Conservation (phyloP, 1,284 basidiomycete species). For the Puccinia horiana region DNA sequence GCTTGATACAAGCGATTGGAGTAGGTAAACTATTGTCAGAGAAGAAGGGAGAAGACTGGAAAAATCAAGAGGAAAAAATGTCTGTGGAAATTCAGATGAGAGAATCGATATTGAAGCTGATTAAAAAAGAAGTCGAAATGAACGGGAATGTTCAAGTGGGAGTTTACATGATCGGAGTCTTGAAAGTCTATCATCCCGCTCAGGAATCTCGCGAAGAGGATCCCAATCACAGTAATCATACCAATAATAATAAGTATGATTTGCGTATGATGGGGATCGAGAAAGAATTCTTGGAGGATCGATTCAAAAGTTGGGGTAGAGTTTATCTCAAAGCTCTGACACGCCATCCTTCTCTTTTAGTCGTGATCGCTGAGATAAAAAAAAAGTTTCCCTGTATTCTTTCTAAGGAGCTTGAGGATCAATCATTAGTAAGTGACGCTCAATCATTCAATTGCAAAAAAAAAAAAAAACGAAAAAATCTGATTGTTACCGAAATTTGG, state of each 20-base stretch:
- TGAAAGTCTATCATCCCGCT: conserved; percentile 25
- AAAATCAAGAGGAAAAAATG: conserved; percentile 27
- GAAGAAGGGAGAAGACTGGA: conserved; percentile 32
- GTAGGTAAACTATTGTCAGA: conserved; percentile 12
- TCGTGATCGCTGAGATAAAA: conserved; percentile 11
- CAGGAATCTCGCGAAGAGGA: conserved; percentile 27
- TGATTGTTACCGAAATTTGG: background rate
- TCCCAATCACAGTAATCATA: background rate
- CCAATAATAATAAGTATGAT: background rate
- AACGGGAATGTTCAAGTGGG: conserved; percentile 42
- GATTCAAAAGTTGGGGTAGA: conserved; percentile 26
- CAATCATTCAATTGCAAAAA: background rate
- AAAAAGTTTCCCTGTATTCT: conserved; percentile 21
- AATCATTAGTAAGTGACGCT: conserved; percentile 31
- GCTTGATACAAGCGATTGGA: conserved; percentile 37
- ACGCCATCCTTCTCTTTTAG: conserved; percentile 8
- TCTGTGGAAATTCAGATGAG: conserved; percentile 34
- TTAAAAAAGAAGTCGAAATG: conserved; percentile 23
- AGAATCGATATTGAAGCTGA: conserved; percentile 38
- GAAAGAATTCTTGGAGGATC: conserved; percentile 31
- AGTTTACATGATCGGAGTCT: conserved; percentile 24
- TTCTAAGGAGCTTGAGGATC: conserved; percentile 34
- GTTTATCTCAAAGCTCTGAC: conserved; percentile 23
- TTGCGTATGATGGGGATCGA: conserved; percentile 15
- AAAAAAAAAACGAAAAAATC: background rate